phyloP scores from a whole-genome alignment of 2,329 filamentous ascomycete genomes.

The Botrytis paeoniae region DNA sequence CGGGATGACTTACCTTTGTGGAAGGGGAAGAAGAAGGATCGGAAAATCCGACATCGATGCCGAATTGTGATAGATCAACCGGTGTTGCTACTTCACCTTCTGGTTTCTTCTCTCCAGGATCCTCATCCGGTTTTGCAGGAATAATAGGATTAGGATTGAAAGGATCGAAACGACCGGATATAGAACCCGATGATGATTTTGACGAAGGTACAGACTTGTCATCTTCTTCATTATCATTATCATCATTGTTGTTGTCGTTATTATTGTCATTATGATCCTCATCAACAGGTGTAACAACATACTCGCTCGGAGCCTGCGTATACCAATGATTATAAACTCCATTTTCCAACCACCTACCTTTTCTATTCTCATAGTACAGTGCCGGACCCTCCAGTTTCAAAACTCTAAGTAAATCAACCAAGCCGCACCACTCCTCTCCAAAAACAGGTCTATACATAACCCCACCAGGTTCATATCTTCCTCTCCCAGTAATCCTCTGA shows the following conservation, averaged over 20 bases:
- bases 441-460: slow-evolving; percentile 20
- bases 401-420: slow-evolving; percentile 21
- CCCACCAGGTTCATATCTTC: background rate
- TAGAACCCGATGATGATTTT: background rate
- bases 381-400: slow-evolving; percentile 19
- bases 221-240: background rate
- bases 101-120: background rate
- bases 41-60: background rate
- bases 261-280: no score
- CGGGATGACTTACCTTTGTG: background rate
- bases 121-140: background rate
- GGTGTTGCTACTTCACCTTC: background rate
- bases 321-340: background rate
- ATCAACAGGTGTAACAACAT: background rate
- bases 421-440: slow-evolving; percentile 21
- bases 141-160: background rate
- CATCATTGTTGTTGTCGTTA: background rate
- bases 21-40: background rate
- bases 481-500: slow-evolving; percentile 12
- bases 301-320: background rate
- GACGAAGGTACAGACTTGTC: background rate
- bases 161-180: background rate
- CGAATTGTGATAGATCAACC: background rate
- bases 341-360: background rate
- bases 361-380: background rate